These are phyloP conservation scores for Athelia psychrophila DNA, from an alignment of 1,284 basidiomycete species.

Conservation along the genomic window DNA sequence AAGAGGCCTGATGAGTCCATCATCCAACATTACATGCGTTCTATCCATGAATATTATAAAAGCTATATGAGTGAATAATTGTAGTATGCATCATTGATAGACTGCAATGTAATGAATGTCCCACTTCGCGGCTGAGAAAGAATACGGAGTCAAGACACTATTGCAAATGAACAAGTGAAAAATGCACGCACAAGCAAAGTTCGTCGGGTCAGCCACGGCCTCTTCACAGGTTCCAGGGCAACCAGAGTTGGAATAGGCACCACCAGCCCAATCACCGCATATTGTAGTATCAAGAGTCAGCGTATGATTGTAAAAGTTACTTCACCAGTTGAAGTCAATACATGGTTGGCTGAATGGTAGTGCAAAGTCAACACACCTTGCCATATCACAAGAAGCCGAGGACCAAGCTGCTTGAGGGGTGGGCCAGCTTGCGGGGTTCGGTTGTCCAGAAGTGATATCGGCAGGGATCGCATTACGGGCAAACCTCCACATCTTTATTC, in stretches of 20 bases:
- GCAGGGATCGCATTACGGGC: constrained; percentile 59
- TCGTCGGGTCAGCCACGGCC: constrained; percentile 60
- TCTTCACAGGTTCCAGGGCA: constrained; percentile 72
- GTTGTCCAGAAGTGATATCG: constrained; percentile 59
- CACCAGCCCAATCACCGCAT: constrained; percentile 61
- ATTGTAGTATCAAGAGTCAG: constrained; percentile 68
- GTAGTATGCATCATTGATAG: constrained; percentile 17
- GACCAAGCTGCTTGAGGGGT: constrained; percentile 66
- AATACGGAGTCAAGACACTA: too few relatives aligned
- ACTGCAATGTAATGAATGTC: constrained; percentile 50
- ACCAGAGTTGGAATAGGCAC: constrained; percentile 48
- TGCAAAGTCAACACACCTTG: too few relatives aligned
- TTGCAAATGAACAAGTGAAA: too few relatives aligned
- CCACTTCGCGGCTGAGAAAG: constrained; percentile 58
- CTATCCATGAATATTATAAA: too few relatives aligned
- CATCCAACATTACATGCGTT: too few relatives aligned
- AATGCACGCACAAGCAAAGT: too few relatives aligned
- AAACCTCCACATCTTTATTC: constrained; percentile 82
- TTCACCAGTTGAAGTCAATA: too few relatives aligned
- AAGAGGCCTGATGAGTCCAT: too few relatives aligned
- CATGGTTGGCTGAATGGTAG: too few relatives aligned
- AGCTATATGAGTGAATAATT: too few relatives aligned
- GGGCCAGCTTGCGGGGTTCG: constrained; percentile 68
- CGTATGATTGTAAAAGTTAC: constrained; percentile 69
- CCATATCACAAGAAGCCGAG: constrained; percentile 59